These are phyloP conservation scores for Aspergillus sp. DNA, from an alignment of 2,329 filamentous ascomycete species.

Conservation along the genomic window DNA sequence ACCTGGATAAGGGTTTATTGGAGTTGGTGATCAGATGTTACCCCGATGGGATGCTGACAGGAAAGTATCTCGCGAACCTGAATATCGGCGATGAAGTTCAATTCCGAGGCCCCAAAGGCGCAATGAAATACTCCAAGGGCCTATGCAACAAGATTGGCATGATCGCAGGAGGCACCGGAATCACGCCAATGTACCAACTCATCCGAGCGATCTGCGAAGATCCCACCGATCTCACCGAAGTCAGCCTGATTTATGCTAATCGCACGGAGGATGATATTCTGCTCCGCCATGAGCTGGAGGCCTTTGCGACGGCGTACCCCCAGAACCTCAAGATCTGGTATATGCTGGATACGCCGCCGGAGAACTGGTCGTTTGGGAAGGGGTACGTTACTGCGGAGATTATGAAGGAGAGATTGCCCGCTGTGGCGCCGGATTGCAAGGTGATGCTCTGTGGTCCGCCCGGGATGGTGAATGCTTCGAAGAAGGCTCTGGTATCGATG, in stretches of 20 bases:
- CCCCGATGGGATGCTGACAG: constrained; percentile 34
- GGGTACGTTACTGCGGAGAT: constrained; percentile 56
- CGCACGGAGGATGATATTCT: constrained; percentile 60
- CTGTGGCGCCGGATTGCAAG: constrained; percentile 49
- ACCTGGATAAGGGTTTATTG: constrained; percentile 32
- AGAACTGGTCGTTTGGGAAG: constrained; percentile 49
- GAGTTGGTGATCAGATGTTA: constrained; percentile 40
- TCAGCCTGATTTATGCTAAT: constrained; percentile 62
- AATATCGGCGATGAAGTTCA: constrained; percentile 34
- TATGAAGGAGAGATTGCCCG: constrained; percentile 52
- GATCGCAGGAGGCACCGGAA: constrained; percentile 37
- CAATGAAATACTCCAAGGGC: constrained; percentile 31
- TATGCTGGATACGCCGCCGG: constrained; percentile 51
- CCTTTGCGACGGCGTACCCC: constrained; percentile 52
- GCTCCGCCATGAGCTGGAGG: constrained; percentile 56
- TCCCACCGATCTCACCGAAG: constrained; percentile 54
- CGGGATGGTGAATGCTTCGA: constrained; percentile 59
- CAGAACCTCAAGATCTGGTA: constrained; percentile 59
- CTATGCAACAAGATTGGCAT: constrained; percentile 37
- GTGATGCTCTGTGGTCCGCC: constrained; percentile 63
- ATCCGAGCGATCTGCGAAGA: constrained; percentile 65
- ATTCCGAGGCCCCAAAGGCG: constrained; percentile 39
- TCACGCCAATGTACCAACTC: constrained; percentile 51
- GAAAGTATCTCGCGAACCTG: constrained; percentile 32
- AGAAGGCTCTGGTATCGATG: constrained; percentile 50